Evolutionary conservation across 306 rosid species (phyloP), one percentile per base, ranked within the genome.

Genomic region (Cicer yamashitae): DNA sequence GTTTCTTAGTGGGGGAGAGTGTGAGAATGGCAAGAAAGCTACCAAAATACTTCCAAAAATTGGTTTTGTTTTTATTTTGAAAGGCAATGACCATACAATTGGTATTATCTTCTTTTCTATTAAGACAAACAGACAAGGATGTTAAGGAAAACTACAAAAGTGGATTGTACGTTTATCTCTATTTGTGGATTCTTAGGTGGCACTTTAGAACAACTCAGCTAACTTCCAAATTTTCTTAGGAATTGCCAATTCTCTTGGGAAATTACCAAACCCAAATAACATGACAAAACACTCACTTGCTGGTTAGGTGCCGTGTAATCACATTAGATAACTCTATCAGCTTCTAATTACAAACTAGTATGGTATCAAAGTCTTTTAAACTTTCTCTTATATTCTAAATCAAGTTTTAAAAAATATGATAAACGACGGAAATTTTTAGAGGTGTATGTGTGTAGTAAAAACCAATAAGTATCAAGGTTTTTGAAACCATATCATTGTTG

Each of bases 1-100:
- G 97, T 90, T 81, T 79, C 74, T 71, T 85, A 79, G 97, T n/a
- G 86, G 86, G 88, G 86, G 79, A 10, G 67, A 80, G 89, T 77
- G 82, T 80, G 88, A 70, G 82, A 80, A 78, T 62, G 58, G 85
- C 79, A 78, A 81, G 86, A 82, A 74, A 70, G 67, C 57, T 62
- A 6, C 69, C 17, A 53, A 53, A 18, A 58, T 81, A 53, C 48
- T 67, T 71, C 90, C 96, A 88, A 91, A 83, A 81, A 15, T 7
- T 34, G 43, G 34, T 67, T 90, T 88, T 92, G 89, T 88, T 80
- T 80, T 82, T 86, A 71, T 74, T 76, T 71, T 7, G 15, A 48
- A 82, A 74, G 57, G 82, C 82, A 60, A 84, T 80, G 91, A 81
- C 85, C 86, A 81, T 88, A 50, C 90, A 71, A 81, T 88, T 87